phyloP scores from a whole-genome alignment of 345 rosid species.

The Syzygium aqueum region DNA sequence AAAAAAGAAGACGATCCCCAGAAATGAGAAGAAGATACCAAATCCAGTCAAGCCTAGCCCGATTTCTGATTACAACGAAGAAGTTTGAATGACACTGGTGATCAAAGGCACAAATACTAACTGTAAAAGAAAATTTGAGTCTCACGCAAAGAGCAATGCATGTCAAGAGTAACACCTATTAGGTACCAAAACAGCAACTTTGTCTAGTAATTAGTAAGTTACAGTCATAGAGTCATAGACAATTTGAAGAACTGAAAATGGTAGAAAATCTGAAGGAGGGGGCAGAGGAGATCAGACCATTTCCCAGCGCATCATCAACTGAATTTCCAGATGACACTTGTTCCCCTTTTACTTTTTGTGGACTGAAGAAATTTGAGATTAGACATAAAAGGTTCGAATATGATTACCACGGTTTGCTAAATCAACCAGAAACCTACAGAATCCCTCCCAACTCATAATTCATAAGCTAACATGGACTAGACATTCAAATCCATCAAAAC shows the following conservation, averaged over 20 bases:
- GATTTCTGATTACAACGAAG: conserved; percentile 48
- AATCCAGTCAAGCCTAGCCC: conserved; percentile 96
- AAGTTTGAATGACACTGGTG: neutral
- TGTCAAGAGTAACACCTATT: neutral
- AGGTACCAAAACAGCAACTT: neutral
- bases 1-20: conserved; percentile 83
- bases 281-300: neutral
- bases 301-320: neutral
- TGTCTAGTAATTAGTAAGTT: neutral
- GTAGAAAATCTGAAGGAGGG: neutral
- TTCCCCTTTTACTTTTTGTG: neutral
- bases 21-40: conserved; percentile 78
- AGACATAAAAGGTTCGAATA: neutral
- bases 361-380: neutral
- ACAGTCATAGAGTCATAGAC: neutral
- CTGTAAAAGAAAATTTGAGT: neutral
- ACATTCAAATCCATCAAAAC: neutral
- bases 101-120: neutral
- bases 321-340: neutral
- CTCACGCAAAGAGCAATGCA: neutral
- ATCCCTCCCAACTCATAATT: neutral
- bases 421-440: neutral
- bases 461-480: neutral
- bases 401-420: neutral
- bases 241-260: neutral